A percentile compares a stretch with the other conserved stretches of the same genome.
phyloP scores from a whole-genome alignment of 805 yeast species.

The Candida rishiriensis region DNA sequence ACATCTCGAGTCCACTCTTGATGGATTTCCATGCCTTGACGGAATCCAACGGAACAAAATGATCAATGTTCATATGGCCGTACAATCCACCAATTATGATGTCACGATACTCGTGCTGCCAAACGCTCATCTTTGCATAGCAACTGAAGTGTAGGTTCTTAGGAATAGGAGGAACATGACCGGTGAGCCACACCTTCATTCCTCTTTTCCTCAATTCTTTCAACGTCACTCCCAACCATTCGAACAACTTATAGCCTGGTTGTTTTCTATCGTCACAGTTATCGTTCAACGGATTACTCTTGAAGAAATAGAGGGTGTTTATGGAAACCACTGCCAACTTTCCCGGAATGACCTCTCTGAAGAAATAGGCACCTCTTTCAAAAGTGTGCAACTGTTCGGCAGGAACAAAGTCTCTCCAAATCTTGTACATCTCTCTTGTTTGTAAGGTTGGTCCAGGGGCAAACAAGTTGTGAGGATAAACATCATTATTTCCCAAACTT shows the following conservation, averaged over 20 bases:
- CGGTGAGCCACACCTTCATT: conserved; percentile 83
- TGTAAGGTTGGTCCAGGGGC: conserved; percentile 87
- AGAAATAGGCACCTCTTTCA: conserved; percentile 68
- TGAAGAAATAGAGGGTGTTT: conserved; percentile 71
- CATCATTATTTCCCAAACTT: conserved; percentile 81
- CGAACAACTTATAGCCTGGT: conserved; percentile 74
- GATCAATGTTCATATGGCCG: conserved; percentile 91
- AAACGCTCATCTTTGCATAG: conserved; percentile 67
- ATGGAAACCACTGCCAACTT: conserved; percentile 74
- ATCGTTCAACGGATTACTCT: conserved; percentile 77
- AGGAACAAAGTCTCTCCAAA: conserved; percentile 74
- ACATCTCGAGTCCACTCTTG: conserved; percentile 12
- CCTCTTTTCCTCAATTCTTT: conserved; percentile 67
- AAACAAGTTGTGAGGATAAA: conserved; percentile 82
- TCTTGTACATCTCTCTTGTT: conserved; percentile 67
- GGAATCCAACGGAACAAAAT: conserved; percentile 73
- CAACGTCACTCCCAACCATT: conserved; percentile 74
- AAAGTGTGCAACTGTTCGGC: conserved; percentile 72
- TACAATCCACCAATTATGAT: conserved; percentile 76
- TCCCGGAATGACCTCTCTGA: conserved; percentile 74
- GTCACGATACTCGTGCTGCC: conserved; percentile 82
- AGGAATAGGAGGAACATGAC: conserved; percentile 84
- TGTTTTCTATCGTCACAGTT: conserved; percentile 67
- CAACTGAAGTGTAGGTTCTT: conserved; percentile 75
- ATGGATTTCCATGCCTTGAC: conserved; percentile 59